Evolutionary conservation across 2,329 filamentous ascomycete genomes (phyloP).

Genomic region (Sporothrix curviconia): DNA sequence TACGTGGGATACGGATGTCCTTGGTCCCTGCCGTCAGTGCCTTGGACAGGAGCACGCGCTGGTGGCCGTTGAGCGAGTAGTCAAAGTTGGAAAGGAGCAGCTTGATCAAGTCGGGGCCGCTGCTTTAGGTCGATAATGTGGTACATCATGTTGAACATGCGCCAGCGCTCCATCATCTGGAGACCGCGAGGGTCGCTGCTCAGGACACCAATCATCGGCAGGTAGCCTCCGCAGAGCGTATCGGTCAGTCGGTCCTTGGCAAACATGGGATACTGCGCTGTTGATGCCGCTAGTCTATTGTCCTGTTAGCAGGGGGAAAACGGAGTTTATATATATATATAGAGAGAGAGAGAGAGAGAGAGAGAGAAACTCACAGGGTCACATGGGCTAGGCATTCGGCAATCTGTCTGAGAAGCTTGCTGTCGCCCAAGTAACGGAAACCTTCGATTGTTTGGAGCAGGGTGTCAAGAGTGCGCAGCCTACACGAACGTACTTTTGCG

Average conservation of each 20-base stretch:
- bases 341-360: not conserved
- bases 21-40: constrained; percentile 88
- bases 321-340: not conserved
- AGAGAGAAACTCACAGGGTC: constrained; percentile 59
- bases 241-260: constrained; percentile 76
- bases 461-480: constrained; percentile 82
- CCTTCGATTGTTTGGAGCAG: constrained; percentile 82
- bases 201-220: constrained; percentile 81
- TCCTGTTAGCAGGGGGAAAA: not conserved
- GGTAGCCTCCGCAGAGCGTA: constrained; percentile 87
- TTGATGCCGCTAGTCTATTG: constrained; percentile 60
- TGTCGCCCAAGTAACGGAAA: constrained; percentile 76
- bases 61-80: constrained; percentile 81
- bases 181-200: constrained; percentile 78
- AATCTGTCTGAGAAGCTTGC: constrained; percentile 87
- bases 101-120: constrained; percentile 84
- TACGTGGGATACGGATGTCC: constrained; percentile 84
- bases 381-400: constrained; percentile 94
- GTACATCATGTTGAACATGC: constrained; percentile 99
- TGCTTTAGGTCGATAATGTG: constrained; percentile 90
- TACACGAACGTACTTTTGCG: constrained; percentile 86
- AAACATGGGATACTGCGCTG: constrained; percentile 82
- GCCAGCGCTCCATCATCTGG: constrained; percentile 88
- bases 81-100: constrained; percentile 86
- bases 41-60: constrained; percentile 87